Evolutionary conservation across 2,329 filamentous ascomycete genomes (phyloP), one percentile per base, ranked within the genome.

Genomic region (Pseudocercospora macadamiae): DNA sequence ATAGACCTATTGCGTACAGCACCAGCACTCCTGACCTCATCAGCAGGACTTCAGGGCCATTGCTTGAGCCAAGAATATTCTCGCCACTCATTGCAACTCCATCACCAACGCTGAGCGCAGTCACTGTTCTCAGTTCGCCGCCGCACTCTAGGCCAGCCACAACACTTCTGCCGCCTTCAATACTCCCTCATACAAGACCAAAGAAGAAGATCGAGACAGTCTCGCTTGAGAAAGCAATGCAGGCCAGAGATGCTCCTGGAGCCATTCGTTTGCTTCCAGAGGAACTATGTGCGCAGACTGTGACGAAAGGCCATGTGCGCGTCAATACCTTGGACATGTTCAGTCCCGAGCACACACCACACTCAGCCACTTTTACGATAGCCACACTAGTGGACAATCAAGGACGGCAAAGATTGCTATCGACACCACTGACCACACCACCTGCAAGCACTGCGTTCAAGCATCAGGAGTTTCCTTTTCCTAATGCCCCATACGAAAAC

Each of bases 211-310:
- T 59, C 4, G 57, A 60, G 8, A 70, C 62, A 8, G 63, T 72
- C 7, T 71, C 70, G 4, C 55, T 71, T 4, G 64, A 67, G 34
- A 62, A 70, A 58, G 69, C 68, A 3, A 69, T 66, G 48, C 59
- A 61, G 23, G 49, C 62, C 4, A 44, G 65, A 19, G 54, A 68
- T n/a, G 68, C 66, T 10, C 68, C 68, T 9, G 68, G 68, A 10
- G 65, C 65, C 9, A 62, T 66, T 2, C 68, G 63, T 30, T 52
- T 73, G 12, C 61, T 73, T n/a, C 71, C 71, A 6, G 70, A 73
- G 55, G 71, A 73, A 55, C 55, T 70, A 5, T 65, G 68, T 19
- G 69, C 68, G 19, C 67, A 64, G 56, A 61, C 49, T 1, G 37
- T 60, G 26, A 63, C 51, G 16, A 64, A 54, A 18, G 51, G 64